A percentile compares a stretch with the other conserved stretches of the same genome.
Conservation (phyloP, 495 filamentous ascomycete genomes). For the Penicillium manginii region DNA sequence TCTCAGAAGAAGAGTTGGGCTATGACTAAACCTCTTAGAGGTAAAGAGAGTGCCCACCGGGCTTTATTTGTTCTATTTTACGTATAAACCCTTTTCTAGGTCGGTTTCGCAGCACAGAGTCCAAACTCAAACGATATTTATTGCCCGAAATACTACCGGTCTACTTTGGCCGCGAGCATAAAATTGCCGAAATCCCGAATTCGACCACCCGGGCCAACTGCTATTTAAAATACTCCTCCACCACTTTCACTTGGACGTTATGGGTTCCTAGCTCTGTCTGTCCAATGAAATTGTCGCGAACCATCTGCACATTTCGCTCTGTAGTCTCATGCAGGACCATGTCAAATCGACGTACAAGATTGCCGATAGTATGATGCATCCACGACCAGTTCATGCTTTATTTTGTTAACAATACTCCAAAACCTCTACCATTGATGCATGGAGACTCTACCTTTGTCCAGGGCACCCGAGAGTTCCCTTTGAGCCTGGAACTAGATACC, state of each 20-base stretch:
- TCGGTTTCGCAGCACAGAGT: neutral
- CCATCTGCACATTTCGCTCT: constrained; percentile 31
- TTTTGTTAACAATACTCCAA: neutral
- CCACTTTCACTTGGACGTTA: constrained; percentile 29
- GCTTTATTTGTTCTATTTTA: no score
- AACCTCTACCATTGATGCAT: neutral
- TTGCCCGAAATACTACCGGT: neutral
- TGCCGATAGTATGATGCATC: constrained; percentile 8
- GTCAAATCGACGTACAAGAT: constrained; percentile 11
- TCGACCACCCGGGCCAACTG: neutral
- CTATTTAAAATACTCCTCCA: neutral
- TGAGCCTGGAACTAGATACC: constrained; percentile 46
- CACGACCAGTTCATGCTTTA: constrained; percentile 10
- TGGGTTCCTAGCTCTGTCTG: constrained; percentile 26
- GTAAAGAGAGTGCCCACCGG: no score
- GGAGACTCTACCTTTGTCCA: constrained; percentile 44
- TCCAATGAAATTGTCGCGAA: constrained; percentile 33
- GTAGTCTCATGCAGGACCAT: constrained; percentile 17
- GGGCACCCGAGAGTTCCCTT: constrained; percentile 53
- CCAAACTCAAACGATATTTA: neutral
- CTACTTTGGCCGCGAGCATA: neutral
- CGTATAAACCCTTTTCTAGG: no score
- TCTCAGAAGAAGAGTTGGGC: no score
- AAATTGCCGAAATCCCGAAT: neutral
- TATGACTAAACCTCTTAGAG: no score